A percentile compares a stretch with the other conserved stretches of the same genome.
These are phyloP conservation scores for Protostelium mycophagum DNA, from an alignment of 78 protist species.

Conservation along the genomic window DNA sequence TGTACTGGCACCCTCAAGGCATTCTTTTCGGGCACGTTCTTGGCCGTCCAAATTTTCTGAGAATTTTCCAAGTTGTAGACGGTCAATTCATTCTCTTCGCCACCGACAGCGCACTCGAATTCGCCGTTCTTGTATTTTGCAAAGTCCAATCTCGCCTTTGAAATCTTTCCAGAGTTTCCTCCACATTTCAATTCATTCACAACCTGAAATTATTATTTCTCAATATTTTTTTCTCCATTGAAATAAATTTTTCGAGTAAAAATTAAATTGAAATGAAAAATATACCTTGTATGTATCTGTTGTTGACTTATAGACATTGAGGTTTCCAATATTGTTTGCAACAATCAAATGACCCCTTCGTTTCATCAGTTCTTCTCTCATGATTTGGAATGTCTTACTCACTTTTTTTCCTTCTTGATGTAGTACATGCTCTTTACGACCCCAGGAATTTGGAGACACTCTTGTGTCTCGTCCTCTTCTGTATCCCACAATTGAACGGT, in stretches of 20 bases:
- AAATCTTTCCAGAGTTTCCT: background rate
- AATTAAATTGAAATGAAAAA: too few relatives aligned
- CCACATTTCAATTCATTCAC: too few relatives aligned
- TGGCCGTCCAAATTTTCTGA: background rate
- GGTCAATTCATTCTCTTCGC: background rate
- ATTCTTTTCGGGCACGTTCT: background rate
- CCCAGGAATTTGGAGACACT: background rate
- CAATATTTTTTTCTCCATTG: too few relatives aligned
- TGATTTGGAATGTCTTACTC: background rate
- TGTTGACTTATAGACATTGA: background rate
- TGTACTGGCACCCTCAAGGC: background rate
- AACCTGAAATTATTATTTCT: too few relatives aligned
- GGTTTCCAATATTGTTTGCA: background rate
- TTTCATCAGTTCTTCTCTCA: background rate
- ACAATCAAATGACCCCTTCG: too few relatives aligned
- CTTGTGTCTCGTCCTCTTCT: background rate
- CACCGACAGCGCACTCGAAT: background rate
- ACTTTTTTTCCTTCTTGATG: background rate
- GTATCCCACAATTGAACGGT: background rate
- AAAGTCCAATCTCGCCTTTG: background rate
- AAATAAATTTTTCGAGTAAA: too few relatives aligned
- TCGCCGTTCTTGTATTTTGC: background rate
- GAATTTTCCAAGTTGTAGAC: background rate
- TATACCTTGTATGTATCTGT: background rate
- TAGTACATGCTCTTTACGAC: background rate